phyloP scores from a whole-genome alignment of 2,329 filamentous ascomycete genomes.

The Calonectria crousiana region DNA sequence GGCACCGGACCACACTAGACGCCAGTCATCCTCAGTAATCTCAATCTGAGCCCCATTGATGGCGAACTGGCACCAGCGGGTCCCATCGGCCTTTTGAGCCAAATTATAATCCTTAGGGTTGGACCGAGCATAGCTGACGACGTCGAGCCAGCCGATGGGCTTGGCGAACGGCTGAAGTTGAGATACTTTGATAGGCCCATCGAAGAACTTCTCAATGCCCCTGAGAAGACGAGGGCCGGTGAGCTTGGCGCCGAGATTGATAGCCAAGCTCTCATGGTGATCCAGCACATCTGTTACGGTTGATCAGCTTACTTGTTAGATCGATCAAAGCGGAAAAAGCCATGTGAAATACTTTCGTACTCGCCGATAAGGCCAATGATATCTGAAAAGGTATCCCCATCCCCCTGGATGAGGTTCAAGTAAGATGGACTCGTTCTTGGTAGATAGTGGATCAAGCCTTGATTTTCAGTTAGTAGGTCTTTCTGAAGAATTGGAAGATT shows the following conservation, averaged over 20 bases:
- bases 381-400: slow-evolving; percentile 77
- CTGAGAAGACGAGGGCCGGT: slow-evolving; percentile 86
- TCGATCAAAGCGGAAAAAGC: neutral
- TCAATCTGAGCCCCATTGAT: slow-evolving; percentile 86
- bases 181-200: slow-evolving; percentile 75
- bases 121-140: slow-evolving; percentile 85
- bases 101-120: slow-evolving; percentile 84
- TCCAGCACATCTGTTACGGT: slow-evolving; percentile 75
- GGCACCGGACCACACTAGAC: slow-evolving; percentile 84
- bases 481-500: slow-evolving; percentile 18
- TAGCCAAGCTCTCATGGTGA: slow-evolving; percentile 87
- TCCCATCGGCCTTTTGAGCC: slow-evolving; percentile 75
- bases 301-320: slow-evolving; percentile 32
- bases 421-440: slow-evolving; percentile 58
- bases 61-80: slow-evolving; percentile 83
- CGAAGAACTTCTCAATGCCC: slow-evolving; percentile 87
- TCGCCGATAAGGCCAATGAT: slow-evolving; percentile 80
- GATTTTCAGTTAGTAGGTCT: slow-evolving; percentile 36
- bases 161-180: slow-evolving; percentile 69
- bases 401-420: slow-evolving; percentile 65
- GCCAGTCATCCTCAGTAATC: slow-evolving; percentile 89
- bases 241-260: slow-evolving; percentile 85
- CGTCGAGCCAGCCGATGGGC: slow-evolving; percentile 83
- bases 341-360: slow-evolving; percentile 72
- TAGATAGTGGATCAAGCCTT: slow-evolving; percentile 66